Percentiles rank a stretch among this genome's conserved stretches.
Evolutionary conservation across 805 yeast genomes (phyloP).

Genomic region (Candida ovalis): DNA sequence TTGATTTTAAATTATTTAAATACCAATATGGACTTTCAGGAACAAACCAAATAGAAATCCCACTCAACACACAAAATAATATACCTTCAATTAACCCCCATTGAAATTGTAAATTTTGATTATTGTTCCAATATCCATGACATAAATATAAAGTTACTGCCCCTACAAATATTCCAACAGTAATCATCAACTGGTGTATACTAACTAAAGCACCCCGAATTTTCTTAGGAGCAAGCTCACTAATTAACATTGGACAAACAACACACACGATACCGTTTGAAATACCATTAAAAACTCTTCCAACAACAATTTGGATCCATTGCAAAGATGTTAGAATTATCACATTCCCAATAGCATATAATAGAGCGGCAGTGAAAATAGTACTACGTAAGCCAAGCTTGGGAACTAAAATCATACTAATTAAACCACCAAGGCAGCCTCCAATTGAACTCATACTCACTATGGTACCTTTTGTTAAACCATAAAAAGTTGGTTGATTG

Average conservation of each 20-base stretch:
- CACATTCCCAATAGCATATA: slow-evolving; percentile 21
- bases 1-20: slow-evolving; percentile 10
- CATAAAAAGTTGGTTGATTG: slow-evolving; percentile 9
- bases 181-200: slow-evolving; percentile 31
- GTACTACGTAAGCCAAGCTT: slow-evolving; percentile 24
- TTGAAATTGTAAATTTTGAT: slow-evolving; percentile 19
- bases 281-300: slow-evolving; percentile 30
- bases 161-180: slow-evolving; percentile 33
- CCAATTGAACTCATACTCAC: slow-evolving; percentile 30
- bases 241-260: slow-evolving; percentile 34
- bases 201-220: slow-evolving; percentile 31
- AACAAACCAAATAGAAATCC: slow-evolving; percentile 23
- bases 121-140: slow-evolving; percentile 5
- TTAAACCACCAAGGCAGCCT: slow-evolving; percentile 31
- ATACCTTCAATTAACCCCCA: slow-evolving; percentile 23
- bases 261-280: slow-evolving; percentile 31
- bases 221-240: slow-evolving; percentile 31
- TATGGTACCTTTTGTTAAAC: slow-evolving; percentile 28
- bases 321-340: slow-evolving; percentile 13
- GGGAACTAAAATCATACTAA: slow-evolving; percentile 22
- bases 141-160: slow-evolving; percentile 22
- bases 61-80: slow-evolving; percentile 10
- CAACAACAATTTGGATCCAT: slow-evolving; percentile 27
- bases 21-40: slow-evolving; percentile 35
- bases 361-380: slow-evolving; percentile 19